These are phyloP conservation scores for Tolypocladium tundrense DNA, from an alignment of 2,329 filamentous ascomycete species.

Conservation along the genomic window DNA sequence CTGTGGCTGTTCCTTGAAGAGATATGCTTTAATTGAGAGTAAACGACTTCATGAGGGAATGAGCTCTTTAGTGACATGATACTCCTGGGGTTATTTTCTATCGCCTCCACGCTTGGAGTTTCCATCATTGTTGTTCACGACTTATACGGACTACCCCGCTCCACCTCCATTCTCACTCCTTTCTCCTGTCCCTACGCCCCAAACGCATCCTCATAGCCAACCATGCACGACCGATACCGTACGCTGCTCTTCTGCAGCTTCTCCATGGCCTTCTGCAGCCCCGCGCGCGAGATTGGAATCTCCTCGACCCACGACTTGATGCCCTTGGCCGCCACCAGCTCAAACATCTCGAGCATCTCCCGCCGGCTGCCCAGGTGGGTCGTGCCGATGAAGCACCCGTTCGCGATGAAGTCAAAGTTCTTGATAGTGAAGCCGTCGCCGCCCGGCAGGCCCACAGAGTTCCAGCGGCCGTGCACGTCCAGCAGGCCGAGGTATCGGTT, in stretches of 20 bases:
- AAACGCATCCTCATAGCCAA: slow-evolving; percentile 59
- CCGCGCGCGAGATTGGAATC: slow-evolving; percentile 62
- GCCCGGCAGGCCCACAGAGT: slow-evolving; percentile 71
- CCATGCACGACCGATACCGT: slow-evolving; percentile 66
- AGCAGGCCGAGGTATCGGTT: slow-evolving; percentile 65
- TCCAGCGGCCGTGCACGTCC: slow-evolving; percentile 72
- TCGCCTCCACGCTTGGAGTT: too few species aligned
- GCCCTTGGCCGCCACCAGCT: slow-evolving; percentile 59
- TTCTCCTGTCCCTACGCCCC: slow-evolving; percentile 28
- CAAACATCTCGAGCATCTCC: slow-evolving; percentile 63
- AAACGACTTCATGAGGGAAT: too few species aligned
- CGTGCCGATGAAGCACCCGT: slow-evolving; percentile 63
- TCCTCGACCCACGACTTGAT: slow-evolving; percentile 63
- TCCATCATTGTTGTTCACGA: too few species aligned
- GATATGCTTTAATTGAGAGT: too few species aligned
- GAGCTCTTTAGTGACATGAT: too few species aligned
- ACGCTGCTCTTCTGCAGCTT: slow-evolving; percentile 62
- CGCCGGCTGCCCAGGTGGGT: slow-evolving; percentile 61
- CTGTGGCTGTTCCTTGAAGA: too few species aligned
- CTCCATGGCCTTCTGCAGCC: slow-evolving; percentile 58
- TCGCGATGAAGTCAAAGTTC: slow-evolving; percentile 64
- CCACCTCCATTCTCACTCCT: not conserved
- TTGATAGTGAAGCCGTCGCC: slow-evolving; percentile 61
- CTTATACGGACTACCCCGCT: not conserved
- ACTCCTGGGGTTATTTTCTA: too few species aligned